Evolutionary conservation across 495 filamentous ascomycete genomes (phyloP).

Genomic region (Aspergillus olivimuriae): DNA sequence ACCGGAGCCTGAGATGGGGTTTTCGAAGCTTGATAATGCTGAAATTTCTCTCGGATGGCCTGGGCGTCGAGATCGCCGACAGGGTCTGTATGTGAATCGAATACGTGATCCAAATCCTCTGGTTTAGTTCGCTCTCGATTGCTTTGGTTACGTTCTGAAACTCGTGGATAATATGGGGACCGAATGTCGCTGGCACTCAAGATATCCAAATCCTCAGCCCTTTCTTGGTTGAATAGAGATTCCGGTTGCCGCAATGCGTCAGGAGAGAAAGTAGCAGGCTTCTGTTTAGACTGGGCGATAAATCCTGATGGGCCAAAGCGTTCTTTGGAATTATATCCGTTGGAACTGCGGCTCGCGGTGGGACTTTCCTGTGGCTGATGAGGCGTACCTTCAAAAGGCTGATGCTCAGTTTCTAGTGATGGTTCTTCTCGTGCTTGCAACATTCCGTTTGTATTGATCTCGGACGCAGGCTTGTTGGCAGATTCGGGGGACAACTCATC

Average conservation of each 20-base stretch:
- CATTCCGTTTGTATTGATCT: background rate
- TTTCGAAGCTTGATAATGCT: background rate
- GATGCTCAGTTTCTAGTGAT: too few species aligned
- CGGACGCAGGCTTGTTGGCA: background rate
- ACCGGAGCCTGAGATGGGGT: too few species aligned
- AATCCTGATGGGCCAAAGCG: background rate
- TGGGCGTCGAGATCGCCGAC: conserved; percentile 13
- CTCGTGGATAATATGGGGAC: conserved; percentile 30
- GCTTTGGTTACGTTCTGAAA: conserved; percentile 17
- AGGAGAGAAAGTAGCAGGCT: background rate
- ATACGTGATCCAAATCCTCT: conserved; percentile 29
- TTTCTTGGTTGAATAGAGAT: background rate
- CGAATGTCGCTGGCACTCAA: conserved; percentile 46
- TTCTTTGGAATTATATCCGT: background rate
- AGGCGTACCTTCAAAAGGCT: background rate
- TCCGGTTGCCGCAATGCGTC: background rate
- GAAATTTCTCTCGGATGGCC: conserved; percentile 1
- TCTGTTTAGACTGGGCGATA: background rate
- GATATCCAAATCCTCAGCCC: conserved; percentile 34
- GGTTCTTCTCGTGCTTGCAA: background rate
- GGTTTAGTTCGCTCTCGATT: conserved; percentile 14
- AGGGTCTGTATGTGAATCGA: conserved; percentile 15
- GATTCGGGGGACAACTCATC: background rate
- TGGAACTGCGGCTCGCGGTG: background rate
- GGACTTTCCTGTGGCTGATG: background rate